These are phyloP conservation scores for Pterulicium gracile DNA, from an alignment of 1,284 basidiomycete genomes.

Conservation along the genomic window DNA sequence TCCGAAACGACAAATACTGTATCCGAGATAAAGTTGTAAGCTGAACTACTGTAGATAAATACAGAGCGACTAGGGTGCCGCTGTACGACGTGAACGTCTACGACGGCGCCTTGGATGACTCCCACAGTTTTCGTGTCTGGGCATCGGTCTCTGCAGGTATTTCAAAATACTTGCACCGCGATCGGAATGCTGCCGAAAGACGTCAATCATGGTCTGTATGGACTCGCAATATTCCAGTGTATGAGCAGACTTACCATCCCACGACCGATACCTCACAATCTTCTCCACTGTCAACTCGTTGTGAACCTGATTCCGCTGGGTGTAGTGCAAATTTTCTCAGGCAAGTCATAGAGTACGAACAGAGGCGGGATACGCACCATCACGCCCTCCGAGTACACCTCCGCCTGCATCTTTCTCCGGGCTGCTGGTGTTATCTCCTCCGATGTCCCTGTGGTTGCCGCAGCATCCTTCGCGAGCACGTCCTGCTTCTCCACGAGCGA, in stretches of 20 bases:
- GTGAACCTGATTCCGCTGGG: slow-evolving; percentile 65
- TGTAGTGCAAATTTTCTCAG: not conserved
- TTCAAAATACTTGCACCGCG: slow-evolving; percentile 75
- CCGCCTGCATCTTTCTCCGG: slow-evolving; percentile 41
- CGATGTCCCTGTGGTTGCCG: too few species aligned
- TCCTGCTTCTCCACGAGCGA: slow-evolving; percentile 50
- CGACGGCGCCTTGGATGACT: slow-evolving; percentile 26
- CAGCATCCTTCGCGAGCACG: slow-evolving; percentile 24
- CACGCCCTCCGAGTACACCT: slow-evolving; percentile 61
- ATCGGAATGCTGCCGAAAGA: slow-evolving; percentile 56
- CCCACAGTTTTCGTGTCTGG: slow-evolving; percentile 65
- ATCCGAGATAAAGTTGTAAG: too few species aligned
- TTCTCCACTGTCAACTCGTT: slow-evolving; percentile 74
- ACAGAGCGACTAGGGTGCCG: too few species aligned
- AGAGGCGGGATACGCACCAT: slow-evolving; percentile 39
- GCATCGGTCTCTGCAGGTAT: slow-evolving; percentile 47
- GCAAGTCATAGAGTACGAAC: slow-evolving; percentile 8
- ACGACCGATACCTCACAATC: slow-evolving; percentile 67
- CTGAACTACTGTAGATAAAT: too few species aligned
- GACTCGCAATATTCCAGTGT: not conserved
- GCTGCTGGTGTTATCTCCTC: slow-evolving; percentile 30
- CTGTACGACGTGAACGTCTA: too few species aligned
- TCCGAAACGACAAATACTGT: too few species aligned
- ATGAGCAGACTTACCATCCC: slow-evolving; percentile 45
- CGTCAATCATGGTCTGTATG: not conserved